These are phyloP conservation scores for Colletotrichum sp. DNA, from an alignment of 2,329 filamentous ascomycete species.

Conservation along the genomic window DNA sequence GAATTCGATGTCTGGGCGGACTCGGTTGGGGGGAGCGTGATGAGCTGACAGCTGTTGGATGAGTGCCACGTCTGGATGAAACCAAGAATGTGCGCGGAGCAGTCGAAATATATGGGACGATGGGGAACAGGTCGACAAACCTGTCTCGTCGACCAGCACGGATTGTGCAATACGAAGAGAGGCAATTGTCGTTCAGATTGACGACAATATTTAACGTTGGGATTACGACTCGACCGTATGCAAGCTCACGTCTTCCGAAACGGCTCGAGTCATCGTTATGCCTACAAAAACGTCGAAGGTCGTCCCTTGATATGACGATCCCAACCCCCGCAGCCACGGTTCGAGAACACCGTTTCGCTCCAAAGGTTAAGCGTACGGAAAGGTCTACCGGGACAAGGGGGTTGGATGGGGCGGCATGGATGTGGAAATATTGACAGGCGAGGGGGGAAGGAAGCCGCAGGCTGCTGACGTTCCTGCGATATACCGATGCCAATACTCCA, in stretches of 20 bases:
- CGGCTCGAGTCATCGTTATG: slow-evolving; percentile 19
- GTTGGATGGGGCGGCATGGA: slow-evolving; percentile 3
- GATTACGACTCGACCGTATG: slow-evolving; percentile 1
- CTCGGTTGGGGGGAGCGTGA: background rate
- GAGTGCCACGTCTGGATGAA: background rate
- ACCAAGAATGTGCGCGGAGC: background rate
- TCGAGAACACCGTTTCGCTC: slow-evolving; percentile 11
- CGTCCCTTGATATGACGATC: slow-evolving; percentile 9
- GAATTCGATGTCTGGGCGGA: background rate
- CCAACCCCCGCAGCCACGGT: slow-evolving; percentile 4
- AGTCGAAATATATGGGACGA: slow-evolving; percentile 1
- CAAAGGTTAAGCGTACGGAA: slow-evolving; percentile 12
- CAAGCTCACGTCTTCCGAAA: slow-evolving; percentile 9
- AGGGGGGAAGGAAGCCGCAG: background rate
- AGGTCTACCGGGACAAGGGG: slow-evolving; percentile 10
- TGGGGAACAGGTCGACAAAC: background rate
- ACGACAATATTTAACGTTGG: slow-evolving; percentile 13
- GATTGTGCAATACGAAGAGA: background rate
- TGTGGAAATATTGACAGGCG: background rate
- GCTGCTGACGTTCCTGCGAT: background rate
- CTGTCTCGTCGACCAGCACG: background rate
- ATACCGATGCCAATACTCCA: background rate
- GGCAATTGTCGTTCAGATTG: slow-evolving; percentile 1
- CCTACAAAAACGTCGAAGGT: slow-evolving; percentile 2
- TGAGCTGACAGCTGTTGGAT: background rate